phyloP scores from a whole-genome alignment of 306 rosid genomes.

The Datisca glomerata region DNA sequence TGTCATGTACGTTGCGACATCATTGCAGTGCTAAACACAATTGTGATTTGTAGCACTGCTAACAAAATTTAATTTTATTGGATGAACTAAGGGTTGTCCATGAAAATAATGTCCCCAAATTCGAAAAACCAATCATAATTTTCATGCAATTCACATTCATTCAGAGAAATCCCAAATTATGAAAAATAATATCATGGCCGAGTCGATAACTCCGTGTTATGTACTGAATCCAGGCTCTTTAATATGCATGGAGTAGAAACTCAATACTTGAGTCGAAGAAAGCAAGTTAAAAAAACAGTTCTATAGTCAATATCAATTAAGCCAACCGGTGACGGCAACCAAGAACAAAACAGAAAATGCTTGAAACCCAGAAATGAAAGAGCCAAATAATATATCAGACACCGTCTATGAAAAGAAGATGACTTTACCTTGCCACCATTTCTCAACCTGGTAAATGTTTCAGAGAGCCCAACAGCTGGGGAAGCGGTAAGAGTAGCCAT shows the following conservation, averaged over 20 bases:
- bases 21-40: too few species aligned
- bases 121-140: background rate
- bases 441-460: conserved; percentile 56
- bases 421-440: conserved; percentile 48
- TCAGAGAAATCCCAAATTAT: too few species aligned
- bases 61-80: background rate
- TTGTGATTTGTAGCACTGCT: too few species aligned
- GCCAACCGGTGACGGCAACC: too few species aligned
- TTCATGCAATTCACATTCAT: background rate
- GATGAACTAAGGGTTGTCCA: background rate
- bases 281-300: background rate
- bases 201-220: too few species aligned
- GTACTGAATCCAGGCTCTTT: too few species aligned
- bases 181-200: too few species aligned
- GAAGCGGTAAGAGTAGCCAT: background rate
- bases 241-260: background rate
- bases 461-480: conserved; percentile 48
- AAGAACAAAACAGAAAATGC: background rate
- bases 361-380: background rate
- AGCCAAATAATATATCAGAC: background rate
- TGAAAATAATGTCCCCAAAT: too few species aligned
- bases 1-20: too few species aligned
- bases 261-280: background rate
- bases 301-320: too few species aligned
- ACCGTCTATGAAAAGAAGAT: background rate